Percentiles rank a stretch among this genome's conserved stretches.
Evolutionary conservation across 2,329 filamentous ascomycete species (phyloP).

Genomic region (Ramularia endophylla): DNA sequence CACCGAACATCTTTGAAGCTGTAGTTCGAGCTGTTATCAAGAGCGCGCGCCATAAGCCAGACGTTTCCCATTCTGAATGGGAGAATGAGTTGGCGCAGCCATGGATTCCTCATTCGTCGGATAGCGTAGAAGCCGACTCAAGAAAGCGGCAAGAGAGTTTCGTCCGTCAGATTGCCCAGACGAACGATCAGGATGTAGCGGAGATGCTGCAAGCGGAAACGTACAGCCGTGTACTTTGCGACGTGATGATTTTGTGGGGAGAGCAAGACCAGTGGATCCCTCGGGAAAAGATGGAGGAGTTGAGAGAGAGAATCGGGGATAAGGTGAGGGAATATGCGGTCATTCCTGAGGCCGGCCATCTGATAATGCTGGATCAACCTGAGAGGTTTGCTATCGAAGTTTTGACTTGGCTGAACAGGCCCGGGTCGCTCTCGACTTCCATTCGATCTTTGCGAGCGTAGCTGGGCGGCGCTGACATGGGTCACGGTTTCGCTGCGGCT

Average conservation of each 20-base stretch:
- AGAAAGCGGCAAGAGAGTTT: constrained; percentile 33
- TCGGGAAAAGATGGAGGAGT: constrained; percentile 31
- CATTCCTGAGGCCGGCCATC: constrained; percentile 39
- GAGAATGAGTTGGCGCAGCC: constrained; percentile 35
- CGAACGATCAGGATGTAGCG: constrained; percentile 32
- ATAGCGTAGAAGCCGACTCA: background rate
- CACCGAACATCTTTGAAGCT: constrained; percentile 30
- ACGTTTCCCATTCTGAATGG: constrained; percentile 21
- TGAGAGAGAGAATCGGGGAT: constrained; percentile 29
- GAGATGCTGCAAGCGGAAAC: constrained; percentile 34
- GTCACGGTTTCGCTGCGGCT: too few relatives aligned
- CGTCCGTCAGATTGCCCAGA: constrained; percentile 33
- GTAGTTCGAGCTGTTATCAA: constrained; percentile 38
- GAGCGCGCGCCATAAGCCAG: constrained; percentile 30
- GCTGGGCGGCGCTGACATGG: too few relatives aligned
- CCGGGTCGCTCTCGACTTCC: too few relatives aligned
- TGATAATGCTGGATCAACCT: constrained; percentile 41
- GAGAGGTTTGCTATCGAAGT: constrained; percentile 37
- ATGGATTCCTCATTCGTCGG: constrained; percentile 18
- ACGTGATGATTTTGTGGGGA: constrained; percentile 42
- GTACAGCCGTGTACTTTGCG: constrained; percentile 26
- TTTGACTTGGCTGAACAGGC: constrained; percentile 26
- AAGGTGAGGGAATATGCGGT: constrained; percentile 30
- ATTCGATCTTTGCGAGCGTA: too few relatives aligned
- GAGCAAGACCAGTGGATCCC: constrained; percentile 42